A percentile compares a stretch with the other conserved stretches of the same genome.
These are phyloP conservation scores for Candida awuae DNA, from an alignment of 805 yeast genomes.

Conservation along the genomic window DNA sequence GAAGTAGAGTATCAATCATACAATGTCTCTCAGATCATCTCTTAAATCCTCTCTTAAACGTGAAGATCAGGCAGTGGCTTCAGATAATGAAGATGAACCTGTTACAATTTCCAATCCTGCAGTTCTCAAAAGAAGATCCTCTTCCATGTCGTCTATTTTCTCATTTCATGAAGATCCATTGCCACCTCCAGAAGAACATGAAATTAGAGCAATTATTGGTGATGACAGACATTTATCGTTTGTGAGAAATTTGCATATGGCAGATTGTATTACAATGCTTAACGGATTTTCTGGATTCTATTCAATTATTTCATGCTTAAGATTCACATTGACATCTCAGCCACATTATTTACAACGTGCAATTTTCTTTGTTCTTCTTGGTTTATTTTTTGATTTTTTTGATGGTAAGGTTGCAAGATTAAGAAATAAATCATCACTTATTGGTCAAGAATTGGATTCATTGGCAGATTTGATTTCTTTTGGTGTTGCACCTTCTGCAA, in stretches of 20 bases:
- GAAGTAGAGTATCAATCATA: not conserved
- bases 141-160: conserved; percentile 35
- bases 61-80: conserved; percentile 13
- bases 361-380: conserved; percentile 77
- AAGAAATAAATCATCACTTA: conserved; percentile 80
- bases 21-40: conserved; percentile 3
- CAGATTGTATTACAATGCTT: conserved; percentile 89
- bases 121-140: conserved; percentile 23
- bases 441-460: conserved; percentile 97
- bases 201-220: conserved; percentile 69
- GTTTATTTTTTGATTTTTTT: conserved; percentile 90
- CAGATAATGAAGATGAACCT: conserved; percentile 23
- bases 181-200: conserved; percentile 71
- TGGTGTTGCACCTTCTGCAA: conserved; percentile 91
- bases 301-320: conserved; percentile 75
- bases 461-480: conserved; percentile 91
- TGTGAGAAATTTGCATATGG: conserved; percentile 83
- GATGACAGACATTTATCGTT: conserved; percentile 83
- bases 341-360: conserved; percentile 77
- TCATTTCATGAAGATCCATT: conserved; percentile 49
- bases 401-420: conserved; percentile 96
- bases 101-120: conserved; percentile 1
- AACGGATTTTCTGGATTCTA: conserved; percentile 94
- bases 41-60: not conserved
- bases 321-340: conserved; percentile 66